Conservation (phyloP, 768 basidiomycete species). For the Exsudoporus frostii region DNA sequence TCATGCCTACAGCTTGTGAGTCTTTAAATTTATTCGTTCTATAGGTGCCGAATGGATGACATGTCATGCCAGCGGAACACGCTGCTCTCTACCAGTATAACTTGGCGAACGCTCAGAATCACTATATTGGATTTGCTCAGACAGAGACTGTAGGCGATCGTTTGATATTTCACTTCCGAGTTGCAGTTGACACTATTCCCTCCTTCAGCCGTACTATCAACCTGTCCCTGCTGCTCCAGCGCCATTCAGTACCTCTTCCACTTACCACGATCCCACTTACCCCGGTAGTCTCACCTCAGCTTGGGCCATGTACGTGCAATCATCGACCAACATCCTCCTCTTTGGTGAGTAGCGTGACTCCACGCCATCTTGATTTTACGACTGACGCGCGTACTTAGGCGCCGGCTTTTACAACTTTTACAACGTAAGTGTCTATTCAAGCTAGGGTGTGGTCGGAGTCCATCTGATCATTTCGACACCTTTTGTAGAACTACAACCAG, state of each 20-base stretch:
- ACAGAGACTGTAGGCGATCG: constrained; percentile 42
- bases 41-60: not conserved
- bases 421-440: constrained; percentile 25
- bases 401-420: constrained; percentile 52
- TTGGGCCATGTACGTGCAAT: constrained; percentile 22
- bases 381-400: constrained; percentile 29
- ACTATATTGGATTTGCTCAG: constrained; percentile 50
- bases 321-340: constrained; percentile 40
- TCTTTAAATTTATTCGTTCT: not conserved
- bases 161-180: not conserved
- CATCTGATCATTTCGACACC: not conserved
- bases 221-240: constrained; percentile 41
- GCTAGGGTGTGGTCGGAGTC: too few species aligned
- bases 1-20: constrained; percentile 19
- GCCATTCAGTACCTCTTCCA: constrained; percentile 37
- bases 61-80: constrained; percentile 38
- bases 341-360: constrained; percentile 32
- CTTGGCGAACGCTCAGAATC: constrained; percentile 40
- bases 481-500: constrained; percentile 35
- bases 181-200: not conserved
- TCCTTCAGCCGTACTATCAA: constrained; percentile 45
- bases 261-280: constrained; percentile 40
- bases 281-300: not conserved
- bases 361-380: constrained; percentile 30
- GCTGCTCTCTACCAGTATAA: constrained; percentile 47